A percentile compares a stretch with the other conserved stretches of the same genome.
These are phyloP conservation scores for Paulownia fortunei DNA, from an alignment of 257 asterid species.

Conservation along the genomic window DNA sequence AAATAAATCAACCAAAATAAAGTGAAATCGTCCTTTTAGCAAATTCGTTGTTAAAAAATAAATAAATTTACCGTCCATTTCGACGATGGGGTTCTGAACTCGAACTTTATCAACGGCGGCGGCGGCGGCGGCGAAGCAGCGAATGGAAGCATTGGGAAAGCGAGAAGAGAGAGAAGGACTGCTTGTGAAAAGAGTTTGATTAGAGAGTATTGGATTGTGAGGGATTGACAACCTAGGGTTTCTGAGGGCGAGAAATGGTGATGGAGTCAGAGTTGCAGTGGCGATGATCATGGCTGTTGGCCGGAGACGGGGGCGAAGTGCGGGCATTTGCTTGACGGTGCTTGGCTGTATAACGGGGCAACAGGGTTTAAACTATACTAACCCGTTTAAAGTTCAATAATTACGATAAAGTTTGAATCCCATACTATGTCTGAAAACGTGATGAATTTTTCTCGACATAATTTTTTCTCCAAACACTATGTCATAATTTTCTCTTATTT, in stretches of 20 bases:
- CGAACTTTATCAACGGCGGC: conserved; percentile 55
- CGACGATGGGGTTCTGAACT: conserved; percentile 88
- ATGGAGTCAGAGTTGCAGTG: conserved; percentile 43
- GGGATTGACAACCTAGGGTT: conserved; percentile 35
- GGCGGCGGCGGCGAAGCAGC: conserved; percentile 63
- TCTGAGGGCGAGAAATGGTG: conserved; percentile 34
- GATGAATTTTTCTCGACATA: no score
- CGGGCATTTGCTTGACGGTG: conserved; percentile 25
- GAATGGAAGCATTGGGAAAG: conserved; percentile 50
- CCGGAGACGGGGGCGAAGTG: conserved; percentile 42
- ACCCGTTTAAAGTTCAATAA: no score
- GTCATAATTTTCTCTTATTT: no score
- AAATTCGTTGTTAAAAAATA: neutral
- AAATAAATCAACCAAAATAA: neutral
- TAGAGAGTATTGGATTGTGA: conserved; percentile 21
- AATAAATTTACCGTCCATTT: conserved; percentile 78
- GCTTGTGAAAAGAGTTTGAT: conserved; percentile 36
- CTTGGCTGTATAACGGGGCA: conserved; percentile 27
- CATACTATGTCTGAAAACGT: no score
- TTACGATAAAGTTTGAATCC: no score
- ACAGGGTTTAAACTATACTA: no score
- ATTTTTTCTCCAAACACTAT: no score
- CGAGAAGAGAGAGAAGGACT: conserved; percentile 40
- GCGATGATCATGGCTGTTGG: conserved; percentile 61
- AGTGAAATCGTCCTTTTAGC: neutral